These are phyloP conservation scores for Starmerella potacharoeniae DNA, from an alignment of 805 yeast species.

Conservation along the genomic window DNA sequence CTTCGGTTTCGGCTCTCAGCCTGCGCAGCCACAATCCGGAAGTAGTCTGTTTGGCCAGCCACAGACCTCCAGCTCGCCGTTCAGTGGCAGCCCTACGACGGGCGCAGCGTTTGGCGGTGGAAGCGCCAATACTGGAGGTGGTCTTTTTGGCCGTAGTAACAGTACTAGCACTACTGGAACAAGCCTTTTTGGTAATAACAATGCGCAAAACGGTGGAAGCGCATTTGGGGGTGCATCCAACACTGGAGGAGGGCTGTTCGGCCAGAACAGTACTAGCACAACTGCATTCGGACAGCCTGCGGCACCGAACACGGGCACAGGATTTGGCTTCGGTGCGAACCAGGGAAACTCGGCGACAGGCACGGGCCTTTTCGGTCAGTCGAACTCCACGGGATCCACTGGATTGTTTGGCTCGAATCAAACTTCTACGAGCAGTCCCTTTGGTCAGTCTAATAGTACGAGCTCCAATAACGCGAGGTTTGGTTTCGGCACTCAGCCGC, in stretches of 20 bases:
- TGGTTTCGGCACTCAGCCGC: background rate
- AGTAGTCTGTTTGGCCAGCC: slow-evolving; percentile 10
- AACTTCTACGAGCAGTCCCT: background rate
- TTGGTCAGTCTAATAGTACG: no score
- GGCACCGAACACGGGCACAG: slow-evolving; percentile 19
- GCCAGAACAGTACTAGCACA: slow-evolving; percentile 8
- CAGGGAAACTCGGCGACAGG: background rate
- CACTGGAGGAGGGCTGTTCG: slow-evolving; percentile 14
- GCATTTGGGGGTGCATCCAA: slow-evolving; percentile 3
- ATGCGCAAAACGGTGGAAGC: background rate
- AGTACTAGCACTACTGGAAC: slow-evolving; percentile 12
- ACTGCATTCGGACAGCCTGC: slow-evolving; percentile 1
- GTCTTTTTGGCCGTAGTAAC: slow-evolving; percentile 2
- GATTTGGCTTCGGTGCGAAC: slow-evolving; percentile 15
- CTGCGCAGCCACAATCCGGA: background rate
- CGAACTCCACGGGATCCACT: background rate
- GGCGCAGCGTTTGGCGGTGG: slow-evolving; percentile 6
- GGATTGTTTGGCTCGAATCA: background rate
- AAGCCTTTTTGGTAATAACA: slow-evolving; percentile 18
- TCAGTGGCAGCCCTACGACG: background rate
- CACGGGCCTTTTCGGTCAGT: slow-evolving; percentile 2
- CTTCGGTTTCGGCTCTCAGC: slow-evolving; percentile 13
- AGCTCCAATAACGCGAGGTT: background rate
- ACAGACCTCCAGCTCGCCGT: background rate
- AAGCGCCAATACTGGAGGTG: background rate